Conservation (phyloP, 768 basidiomycete genomes). For the Amanita phalloides region DNA sequence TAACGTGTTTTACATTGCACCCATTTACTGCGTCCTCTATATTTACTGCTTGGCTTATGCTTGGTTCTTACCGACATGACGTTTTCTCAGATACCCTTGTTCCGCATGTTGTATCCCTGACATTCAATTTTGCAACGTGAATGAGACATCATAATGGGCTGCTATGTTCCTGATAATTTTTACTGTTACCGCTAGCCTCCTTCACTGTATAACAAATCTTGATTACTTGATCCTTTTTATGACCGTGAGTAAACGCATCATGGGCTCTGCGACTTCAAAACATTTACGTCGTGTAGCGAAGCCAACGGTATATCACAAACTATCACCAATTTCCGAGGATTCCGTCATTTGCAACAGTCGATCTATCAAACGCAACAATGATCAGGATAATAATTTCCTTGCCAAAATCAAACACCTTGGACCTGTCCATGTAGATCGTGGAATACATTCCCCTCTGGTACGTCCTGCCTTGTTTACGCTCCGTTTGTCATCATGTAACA, state of each 20-base stretch:
- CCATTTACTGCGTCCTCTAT: constrained; percentile 15
- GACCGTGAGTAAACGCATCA: background rate
- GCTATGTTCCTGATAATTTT: background rate
- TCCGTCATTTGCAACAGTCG: background rate
- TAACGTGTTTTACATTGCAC: constrained; percentile 17
- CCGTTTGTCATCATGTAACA: constrained; percentile 4
- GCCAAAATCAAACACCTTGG: constrained; percentile 56
- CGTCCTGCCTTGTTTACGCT: constrained; percentile 22
- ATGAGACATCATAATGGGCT: background rate
- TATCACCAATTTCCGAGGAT: background rate
- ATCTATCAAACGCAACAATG: constrained; percentile 40
- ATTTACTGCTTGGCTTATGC: constrained; percentile 20
- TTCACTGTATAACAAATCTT: constrained; percentile 1
- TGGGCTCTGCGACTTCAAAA: background rate
- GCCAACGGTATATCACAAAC: background rate
- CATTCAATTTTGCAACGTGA: background rate
- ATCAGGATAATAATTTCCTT: constrained; percentile 63
- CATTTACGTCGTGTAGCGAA: background rate
- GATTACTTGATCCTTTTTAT: background rate
- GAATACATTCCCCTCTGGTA: constrained; percentile 36
- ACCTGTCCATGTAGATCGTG: constrained; percentile 61
- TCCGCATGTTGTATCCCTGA: constrained; percentile 8
- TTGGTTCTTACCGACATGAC: constrained; percentile 26
- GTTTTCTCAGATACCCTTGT: constrained; percentile 23
- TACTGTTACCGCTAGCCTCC: background rate